Percentiles rank a stretch among this genome's conserved stretches.
Evolutionary conservation across 192 early-diverging fungal species (phyloP).

Genomic region (Entomortierella chlamydospora): DNA sequence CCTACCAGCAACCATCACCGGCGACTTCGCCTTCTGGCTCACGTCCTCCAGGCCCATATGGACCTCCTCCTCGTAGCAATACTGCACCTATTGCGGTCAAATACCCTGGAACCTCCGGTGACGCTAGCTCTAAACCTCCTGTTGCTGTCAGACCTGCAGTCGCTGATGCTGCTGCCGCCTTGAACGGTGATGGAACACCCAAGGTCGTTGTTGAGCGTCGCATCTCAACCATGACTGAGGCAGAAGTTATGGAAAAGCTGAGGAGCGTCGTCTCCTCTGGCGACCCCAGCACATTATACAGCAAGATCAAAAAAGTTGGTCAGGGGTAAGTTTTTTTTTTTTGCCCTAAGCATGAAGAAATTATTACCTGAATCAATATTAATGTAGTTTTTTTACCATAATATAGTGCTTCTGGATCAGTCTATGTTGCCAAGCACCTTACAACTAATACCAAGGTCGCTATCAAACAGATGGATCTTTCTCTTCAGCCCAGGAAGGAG

Average conservation of each 20-base stretch:
- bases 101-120: slow-evolving; percentile 16
- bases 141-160: slow-evolving; percentile 27
- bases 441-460: slow-evolving; percentile 84
- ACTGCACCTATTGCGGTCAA: slow-evolving; percentile 48
- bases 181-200: slow-evolving; percentile 40
- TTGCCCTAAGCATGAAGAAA: not conserved
- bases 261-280: slow-evolving; percentile 89
- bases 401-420: slow-evolving; percentile 92
- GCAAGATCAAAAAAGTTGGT: slow-evolving; percentile 96
- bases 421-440: slow-evolving; percentile 90
- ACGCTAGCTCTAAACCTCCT: slow-evolving; percentile 17
- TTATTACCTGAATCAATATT: slow-evolving; percentile 1
- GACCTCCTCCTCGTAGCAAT: slow-evolving; percentile 27
- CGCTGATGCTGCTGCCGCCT: slow-evolving; percentile 46
- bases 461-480: slow-evolving; percentile 95
- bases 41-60: slow-evolving; percentile 37
- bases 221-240: slow-evolving; percentile 90
- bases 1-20: slow-evolving; percentile 33
- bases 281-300: slow-evolving; percentile 92
- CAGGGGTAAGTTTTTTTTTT: slow-evolving; percentile 77
- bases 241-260: slow-evolving; percentile 96
- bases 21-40: slow-evolving; percentile 25
- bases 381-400: not conserved
- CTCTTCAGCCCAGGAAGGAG: slow-evolving; percentile 90
- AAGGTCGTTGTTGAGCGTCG: slow-evolving; percentile 75